Conservation (phyloP, 176 grass and related monocot genomes). For the Avena atlantica region DNA sequence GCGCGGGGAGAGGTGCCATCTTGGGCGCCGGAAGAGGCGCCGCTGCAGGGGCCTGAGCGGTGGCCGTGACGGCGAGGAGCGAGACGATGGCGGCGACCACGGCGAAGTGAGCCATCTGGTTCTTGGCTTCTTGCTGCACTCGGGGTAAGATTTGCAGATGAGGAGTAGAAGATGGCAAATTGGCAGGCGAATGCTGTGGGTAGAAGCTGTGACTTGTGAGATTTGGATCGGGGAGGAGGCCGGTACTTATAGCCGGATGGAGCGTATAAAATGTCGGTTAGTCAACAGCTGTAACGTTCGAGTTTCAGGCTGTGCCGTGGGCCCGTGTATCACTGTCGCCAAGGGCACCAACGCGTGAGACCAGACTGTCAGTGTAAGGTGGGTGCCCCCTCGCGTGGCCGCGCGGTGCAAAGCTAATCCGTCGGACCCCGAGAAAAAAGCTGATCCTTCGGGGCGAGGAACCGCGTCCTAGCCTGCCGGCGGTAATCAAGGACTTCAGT, state of each 20-base stretch:
- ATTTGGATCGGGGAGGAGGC: background rate
- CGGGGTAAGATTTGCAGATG: background rate
- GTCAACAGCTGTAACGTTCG: background rate
- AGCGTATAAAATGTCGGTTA: background rate
- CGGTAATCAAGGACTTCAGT: too few species aligned
- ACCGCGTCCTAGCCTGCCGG: background rate
- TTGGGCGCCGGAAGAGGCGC: slow-evolving; percentile 28
- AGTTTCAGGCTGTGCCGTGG: background rate
- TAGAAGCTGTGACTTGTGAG: background rate
- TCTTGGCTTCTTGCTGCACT: too few species aligned
- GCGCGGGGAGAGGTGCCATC: slow-evolving; percentile 50
- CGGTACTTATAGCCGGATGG: background rate
- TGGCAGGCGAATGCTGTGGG: background rate
- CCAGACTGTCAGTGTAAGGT: background rate
- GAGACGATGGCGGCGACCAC: slow-evolving; percentile 34
- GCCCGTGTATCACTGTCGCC: too few species aligned
- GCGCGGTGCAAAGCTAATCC: too few species aligned
- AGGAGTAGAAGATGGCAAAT: background rate
- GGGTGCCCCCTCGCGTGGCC: background rate
- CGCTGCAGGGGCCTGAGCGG: slow-evolving; percentile 42
- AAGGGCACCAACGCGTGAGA: background rate
- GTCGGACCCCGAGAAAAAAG: too few species aligned
- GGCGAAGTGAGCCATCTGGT: slow-evolving; percentile 13
- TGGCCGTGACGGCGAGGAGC: slow-evolving; percentile 40
- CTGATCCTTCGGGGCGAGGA: background rate